phyloP scores from a whole-genome alignment of 192 early-diverging fungal genomes.

The Mortierella alpina region DNA sequence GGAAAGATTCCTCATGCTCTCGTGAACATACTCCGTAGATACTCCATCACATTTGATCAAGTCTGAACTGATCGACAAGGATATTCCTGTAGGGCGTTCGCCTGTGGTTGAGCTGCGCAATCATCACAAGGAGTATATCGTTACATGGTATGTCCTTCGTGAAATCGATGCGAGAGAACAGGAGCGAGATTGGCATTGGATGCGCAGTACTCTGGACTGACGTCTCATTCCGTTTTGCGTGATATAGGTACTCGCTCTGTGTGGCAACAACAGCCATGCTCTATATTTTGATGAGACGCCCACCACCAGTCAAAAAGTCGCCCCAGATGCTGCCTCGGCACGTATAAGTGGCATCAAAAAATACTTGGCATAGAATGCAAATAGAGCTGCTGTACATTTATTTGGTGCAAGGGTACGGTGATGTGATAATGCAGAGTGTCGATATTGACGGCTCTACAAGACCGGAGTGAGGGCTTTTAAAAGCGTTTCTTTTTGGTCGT shows the following conservation, averaged over 20 bases:
- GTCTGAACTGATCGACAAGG: slow-evolving; percentile 58
- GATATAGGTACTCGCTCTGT: slow-evolving; percentile 67
- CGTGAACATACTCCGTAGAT: slow-evolving; percentile 32
- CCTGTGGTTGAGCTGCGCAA: slow-evolving; percentile 84
- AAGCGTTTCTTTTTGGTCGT: no score
- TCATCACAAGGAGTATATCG: slow-evolving; percentile 86
- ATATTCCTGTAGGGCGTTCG: slow-evolving; percentile 79
- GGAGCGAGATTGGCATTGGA: background rate
- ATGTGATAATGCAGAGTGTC: no score
- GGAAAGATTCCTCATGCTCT: background rate
- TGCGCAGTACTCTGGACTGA: background rate
- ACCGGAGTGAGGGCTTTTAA: no score
- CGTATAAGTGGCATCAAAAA: slow-evolving; percentile 8
- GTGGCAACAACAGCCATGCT: slow-evolving; percentile 77
- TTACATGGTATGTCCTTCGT: slow-evolving; percentile 81
- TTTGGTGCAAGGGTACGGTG: no score
- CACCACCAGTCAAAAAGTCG: slow-evolving; percentile 40
- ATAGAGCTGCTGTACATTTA: no score
- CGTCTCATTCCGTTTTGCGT: background rate
- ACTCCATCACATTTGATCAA: slow-evolving; percentile 57
- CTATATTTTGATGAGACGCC: slow-evolving; percentile 68
- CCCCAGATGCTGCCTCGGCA: slow-evolving; percentile 49
- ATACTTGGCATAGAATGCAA: no score
- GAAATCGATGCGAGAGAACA: no score
- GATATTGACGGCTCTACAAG: no score